Base-by-base conservation (phyloP, 2,329 filamentous ascomycete species). In the Scortechinia acanthostroma region DNA sequence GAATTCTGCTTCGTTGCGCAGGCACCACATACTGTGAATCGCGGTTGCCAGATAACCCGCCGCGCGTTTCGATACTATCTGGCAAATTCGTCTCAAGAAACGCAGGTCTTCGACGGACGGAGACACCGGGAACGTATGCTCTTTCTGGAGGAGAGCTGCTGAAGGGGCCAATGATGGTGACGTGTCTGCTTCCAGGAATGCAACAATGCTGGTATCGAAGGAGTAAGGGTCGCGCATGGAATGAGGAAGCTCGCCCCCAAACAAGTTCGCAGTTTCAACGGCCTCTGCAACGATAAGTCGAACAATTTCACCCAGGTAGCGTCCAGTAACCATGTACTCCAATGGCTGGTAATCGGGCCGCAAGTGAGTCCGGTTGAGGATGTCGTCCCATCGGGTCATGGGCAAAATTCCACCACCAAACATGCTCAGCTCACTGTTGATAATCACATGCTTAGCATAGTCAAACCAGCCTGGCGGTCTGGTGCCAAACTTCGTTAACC, bases 341-440 rank as follows among this genome's bases (percentile, higher is more conserved):
- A 82, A 57, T 0, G 79, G 79, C 51, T 83, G 79, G 49, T 82
- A 82, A 20, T 76, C 70, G 0, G 79, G 79, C 44, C 67, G 64
- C 13, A 73, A 65, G 49, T 81, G 80, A 0, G 59, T 64, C 2
- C 64, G 65, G 42, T 73, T 73, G 14, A 86, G 61, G 3, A 63
- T 56, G 16, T 61, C 57, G 50, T 86, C 81, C 80, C 80, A 86
- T 50, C 69, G 70, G 3, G 80, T 84, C 45, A 76, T 52, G 4
- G 80, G 78, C 21, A 84, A 60, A 43, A 81, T 69, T 46, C 64
- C 72, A 43, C 69, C 63, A 14, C 80, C 80, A 55, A 83, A 83
- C 79, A 85, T 84, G 52, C 79, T 74, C 23, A 84, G 59, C 58
- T 85, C 80, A 1, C 79, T 83, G 57, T 85, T 85, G 52, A 85